Evolutionary conservation across 2,329 filamentous ascomycete genomes (phyloP), one percentile per base, ranked within the genome.

Genomic region (Graphilbum fragrans): DNA sequence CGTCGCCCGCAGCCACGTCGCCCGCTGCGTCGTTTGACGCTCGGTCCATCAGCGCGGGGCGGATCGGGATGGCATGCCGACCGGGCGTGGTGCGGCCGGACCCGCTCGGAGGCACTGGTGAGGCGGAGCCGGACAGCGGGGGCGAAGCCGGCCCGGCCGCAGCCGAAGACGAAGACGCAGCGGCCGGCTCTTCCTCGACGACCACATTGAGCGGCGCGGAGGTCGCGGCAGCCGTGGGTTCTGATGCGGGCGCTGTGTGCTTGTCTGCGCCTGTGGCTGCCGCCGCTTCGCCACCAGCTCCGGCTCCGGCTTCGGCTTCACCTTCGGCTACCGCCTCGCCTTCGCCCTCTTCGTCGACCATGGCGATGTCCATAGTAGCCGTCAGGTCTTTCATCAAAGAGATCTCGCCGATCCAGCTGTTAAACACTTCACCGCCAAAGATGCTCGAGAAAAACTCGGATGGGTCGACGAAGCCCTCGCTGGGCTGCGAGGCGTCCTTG

Each of bases 361-460:
- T 90, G 18, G 86, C 88, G 51, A 98, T 96, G 55, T 98, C 92
- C 90, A 98, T 96, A 35, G 88, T 94, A 55, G 87, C 86, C 17
- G 90, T 96, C 41, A 98, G 72, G 56, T 98, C 92, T 67, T 95
- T 96, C 85, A 98, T 95, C 44, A 98, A 77, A 39, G 86, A 92
- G 52, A 98, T 94, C 70, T 98, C 92, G 51, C 92, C 92, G 56
- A 98, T 96, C 71, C 92, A 86, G 67, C 98, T 90, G 46, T 82
- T 71, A 56, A 98, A 98, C 12, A 90, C 87, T 53, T 95, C 90
- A 46, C 92, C 92, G 52, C 92, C 92, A 57, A 98, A 98, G 53
- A 98, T 98, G 69, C 88, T 93, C 55, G 84, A 84, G 66, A 98
- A 98, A 73, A 98, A 98, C 64, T 98, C 92, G 49, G 87, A 75